Evolutionary conservation across 2,329 filamentous ascomycete species (phyloP).

Genomic region (Seiridium cupressi): DNA sequence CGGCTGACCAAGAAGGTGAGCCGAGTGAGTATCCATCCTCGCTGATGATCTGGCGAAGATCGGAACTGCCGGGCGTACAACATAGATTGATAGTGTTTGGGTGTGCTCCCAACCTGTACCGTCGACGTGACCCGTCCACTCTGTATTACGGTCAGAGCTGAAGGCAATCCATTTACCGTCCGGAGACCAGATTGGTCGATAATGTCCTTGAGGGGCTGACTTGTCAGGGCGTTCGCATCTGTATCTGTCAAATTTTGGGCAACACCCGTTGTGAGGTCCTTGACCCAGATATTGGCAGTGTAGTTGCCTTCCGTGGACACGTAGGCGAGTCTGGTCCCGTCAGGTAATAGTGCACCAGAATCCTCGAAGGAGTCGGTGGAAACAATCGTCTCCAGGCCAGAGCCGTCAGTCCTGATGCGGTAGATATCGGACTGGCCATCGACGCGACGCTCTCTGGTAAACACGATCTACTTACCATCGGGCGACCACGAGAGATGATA

Average conservation of each 20-base stretch:
- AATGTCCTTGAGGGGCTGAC: conserved; percentile 31
- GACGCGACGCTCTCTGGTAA: conserved; percentile 36
- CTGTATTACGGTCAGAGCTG: conserved; percentile 38
- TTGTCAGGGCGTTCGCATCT: conserved; percentile 15
- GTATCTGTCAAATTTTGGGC: conserved; percentile 34
- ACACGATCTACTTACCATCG: conserved; percentile 36
- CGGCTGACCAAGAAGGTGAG: conserved; percentile 34
- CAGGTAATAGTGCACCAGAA: conserved; percentile 32
- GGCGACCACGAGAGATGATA: conserved; percentile 37
- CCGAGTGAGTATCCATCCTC: conserved; percentile 33
- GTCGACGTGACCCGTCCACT: conserved; percentile 38
- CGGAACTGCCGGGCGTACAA: conserved; percentile 34
- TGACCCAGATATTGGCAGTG: conserved; percentile 38
- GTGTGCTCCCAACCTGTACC: conserved; percentile 39
- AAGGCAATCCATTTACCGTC: conserved; percentile 39
- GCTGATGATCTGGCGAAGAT: conserved; percentile 30
- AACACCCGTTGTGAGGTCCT: conserved; percentile 31
- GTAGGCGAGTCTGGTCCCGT: conserved; percentile 35
- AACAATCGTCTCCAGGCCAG: conserved; percentile 30
- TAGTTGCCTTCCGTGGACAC: conserved; percentile 35
- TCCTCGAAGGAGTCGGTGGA: conserved; percentile 35
- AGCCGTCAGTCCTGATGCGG: conserved; percentile 31
- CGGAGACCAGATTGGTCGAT: conserved; percentile 37
- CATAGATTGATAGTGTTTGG: conserved; percentile 37
- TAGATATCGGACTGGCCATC: conserved; percentile 41